Evolutionary conservation across 306 rosid genomes (phyloP).

Genomic region (Elaeagnus macrophylla): DNA sequence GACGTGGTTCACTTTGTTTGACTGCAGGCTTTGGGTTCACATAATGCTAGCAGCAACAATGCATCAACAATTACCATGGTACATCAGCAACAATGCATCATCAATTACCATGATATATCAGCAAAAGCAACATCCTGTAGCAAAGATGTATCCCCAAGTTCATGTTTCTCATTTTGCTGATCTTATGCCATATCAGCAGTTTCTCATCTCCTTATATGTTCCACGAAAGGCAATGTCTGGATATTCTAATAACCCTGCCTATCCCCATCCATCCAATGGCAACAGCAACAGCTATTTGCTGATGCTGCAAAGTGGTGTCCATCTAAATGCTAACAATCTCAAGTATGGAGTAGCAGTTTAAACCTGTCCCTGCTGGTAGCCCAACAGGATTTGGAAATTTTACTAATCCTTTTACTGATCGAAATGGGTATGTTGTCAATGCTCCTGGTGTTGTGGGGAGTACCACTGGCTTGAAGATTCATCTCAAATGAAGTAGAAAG

Average conservation of each 20-base stretch:
- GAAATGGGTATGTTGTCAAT: slow-evolving; percentile 72
- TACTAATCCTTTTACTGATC: slow-evolving; percentile 58
- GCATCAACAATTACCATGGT: no score
- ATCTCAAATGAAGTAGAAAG: slow-evolving; percentile 85
- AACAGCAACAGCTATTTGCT: slow-evolving; percentile 73
- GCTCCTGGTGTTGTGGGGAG: slow-evolving; percentile 83
- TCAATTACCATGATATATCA: slow-evolving; percentile 76
- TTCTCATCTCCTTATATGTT: slow-evolving; percentile 75
- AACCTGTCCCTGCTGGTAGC: slow-evolving; percentile 79
- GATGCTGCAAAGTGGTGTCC: slow-evolving; percentile 90
- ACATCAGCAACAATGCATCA: slow-evolving; percentile 24
- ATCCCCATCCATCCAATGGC: slow-evolving; percentile 84
- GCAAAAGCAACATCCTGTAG: slow-evolving; percentile 54
- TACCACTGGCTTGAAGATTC: slow-evolving; percentile 77
- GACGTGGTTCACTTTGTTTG: slow-evolving; percentile 3
- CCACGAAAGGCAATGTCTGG: slow-evolving; percentile 98
- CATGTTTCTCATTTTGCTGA: slow-evolving; percentile 87
- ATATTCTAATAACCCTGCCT: slow-evolving; percentile 69
- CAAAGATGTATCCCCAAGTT: slow-evolving; percentile 95
- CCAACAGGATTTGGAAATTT: slow-evolving; percentile 83
- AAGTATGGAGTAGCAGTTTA: slow-evolving; percentile 90
- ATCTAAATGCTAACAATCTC: slow-evolving; percentile 71
- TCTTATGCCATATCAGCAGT: slow-evolving; percentile 89
- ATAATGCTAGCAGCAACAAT: slow-evolving; percentile 41
- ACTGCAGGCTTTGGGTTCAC: slow-evolving; percentile 55